Conservation (phyloP, 208 protist genomes). For the Giardia duodenalis region DNA sequence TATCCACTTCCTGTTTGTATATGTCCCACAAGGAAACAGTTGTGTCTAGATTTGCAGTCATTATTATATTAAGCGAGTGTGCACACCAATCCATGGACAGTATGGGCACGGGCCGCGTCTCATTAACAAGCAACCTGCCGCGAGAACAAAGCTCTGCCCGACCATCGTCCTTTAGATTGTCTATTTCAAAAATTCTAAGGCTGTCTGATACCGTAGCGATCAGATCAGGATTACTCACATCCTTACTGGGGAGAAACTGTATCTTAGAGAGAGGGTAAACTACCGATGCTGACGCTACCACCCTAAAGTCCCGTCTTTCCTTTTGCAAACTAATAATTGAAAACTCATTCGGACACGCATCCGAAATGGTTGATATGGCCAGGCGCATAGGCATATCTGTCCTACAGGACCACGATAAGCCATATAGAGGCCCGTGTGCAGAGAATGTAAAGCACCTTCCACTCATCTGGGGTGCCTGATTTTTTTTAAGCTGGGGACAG, state of each 20-base stretch:
- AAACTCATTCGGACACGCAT: neutral
- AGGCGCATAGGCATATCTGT: neutral
- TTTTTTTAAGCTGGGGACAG: too few species aligned
- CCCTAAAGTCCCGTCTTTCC: neutral
- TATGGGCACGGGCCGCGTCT: neutral
- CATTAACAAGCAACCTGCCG: neutral
- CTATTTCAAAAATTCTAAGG: neutral
- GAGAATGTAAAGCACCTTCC: neutral
- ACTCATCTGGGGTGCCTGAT: too few species aligned
- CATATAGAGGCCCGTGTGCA: neutral
- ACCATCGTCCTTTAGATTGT: neutral
- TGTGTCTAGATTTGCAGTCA: neutral
- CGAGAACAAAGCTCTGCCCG: neutral
- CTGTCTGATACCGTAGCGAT: neutral
- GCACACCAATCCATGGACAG: neutral
- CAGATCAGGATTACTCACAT: neutral
- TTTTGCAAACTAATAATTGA: neutral
- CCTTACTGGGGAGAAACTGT: neutral
- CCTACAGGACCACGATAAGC: neutral
- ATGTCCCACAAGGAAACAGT: neutral
- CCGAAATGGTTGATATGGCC: neutral
- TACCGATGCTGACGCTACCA: neutral
- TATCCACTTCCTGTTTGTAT: neutral
- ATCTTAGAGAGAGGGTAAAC: neutral
- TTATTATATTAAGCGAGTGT: neutral